Conservation (phyloP, 176 grass and related monocot species). For the Alopecurus myosuroides region DNA sequence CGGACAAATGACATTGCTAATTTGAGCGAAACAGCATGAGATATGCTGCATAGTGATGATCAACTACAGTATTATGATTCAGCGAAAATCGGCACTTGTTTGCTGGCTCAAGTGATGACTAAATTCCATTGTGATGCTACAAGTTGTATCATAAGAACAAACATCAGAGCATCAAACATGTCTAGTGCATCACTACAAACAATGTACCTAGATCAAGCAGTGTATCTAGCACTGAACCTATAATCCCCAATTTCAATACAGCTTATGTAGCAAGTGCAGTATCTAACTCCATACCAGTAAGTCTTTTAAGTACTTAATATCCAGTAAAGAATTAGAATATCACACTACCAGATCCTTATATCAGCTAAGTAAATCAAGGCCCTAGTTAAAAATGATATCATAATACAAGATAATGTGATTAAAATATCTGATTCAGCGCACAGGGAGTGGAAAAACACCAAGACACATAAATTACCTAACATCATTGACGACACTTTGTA, state of each 20-base stretch:
- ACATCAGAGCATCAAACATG: background rate
- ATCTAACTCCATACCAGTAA: background rate
- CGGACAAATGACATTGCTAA: background rate
- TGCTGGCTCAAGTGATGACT: background rate
- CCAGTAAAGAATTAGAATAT: background rate
- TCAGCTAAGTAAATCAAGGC: background rate
- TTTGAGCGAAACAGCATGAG: background rate
- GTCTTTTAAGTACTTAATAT: background rate
- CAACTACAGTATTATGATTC: background rate
- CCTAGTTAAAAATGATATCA: background rate
- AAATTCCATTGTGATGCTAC: background rate
- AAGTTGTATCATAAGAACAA: background rate
- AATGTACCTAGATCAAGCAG: background rate
- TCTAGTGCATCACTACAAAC: background rate
- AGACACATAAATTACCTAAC: conserved; percentile 40
- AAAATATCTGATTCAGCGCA: conserved; percentile 8
- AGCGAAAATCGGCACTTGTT: background rate
- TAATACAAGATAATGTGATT: background rate
- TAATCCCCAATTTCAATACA: background rate
- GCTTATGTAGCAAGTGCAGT: background rate
- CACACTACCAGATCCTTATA: background rate
- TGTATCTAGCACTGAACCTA: background rate
- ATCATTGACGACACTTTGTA: conserved; percentile 81
- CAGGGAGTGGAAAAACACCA: background rate
- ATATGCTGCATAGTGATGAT: background rate